Conservation (phyloP, 2,329 filamentous ascomycete species). For the Cladosporium austrohemisphaericum region DNA sequence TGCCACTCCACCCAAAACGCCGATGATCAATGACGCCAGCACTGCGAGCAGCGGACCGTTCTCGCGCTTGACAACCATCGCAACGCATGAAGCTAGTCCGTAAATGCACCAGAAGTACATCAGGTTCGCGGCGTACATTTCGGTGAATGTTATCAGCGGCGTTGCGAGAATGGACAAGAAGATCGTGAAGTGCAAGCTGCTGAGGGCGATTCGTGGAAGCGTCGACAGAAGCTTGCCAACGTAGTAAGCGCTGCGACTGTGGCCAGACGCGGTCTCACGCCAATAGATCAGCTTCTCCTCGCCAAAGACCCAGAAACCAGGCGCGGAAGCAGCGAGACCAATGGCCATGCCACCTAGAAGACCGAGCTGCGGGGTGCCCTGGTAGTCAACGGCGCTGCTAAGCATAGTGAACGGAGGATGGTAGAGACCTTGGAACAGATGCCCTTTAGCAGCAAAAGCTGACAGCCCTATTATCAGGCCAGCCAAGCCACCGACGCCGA, state of each 20-base stretch:
- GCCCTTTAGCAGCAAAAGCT: slow-evolving; percentile 47
- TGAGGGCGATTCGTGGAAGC: slow-evolving; percentile 49
- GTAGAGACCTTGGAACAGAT: slow-evolving; percentile 54
- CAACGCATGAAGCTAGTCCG: slow-evolving; percentile 51
- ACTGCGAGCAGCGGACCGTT: slow-evolving; percentile 56
- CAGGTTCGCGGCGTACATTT: slow-evolving; percentile 50
- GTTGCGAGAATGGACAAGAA: slow-evolving; percentile 48
- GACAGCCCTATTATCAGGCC: slow-evolving; percentile 55
- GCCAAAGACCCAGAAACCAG: slow-evolving; percentile 56
- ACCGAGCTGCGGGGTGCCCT: slow-evolving; percentile 50
- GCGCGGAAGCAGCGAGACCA: slow-evolving; percentile 52
- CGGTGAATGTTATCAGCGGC: slow-evolving; percentile 49
- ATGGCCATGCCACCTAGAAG: slow-evolving; percentile 54
- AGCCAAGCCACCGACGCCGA: slow-evolving; percentile 50
- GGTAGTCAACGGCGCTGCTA: slow-evolving; percentile 50
- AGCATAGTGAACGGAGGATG: slow-evolving; percentile 49
- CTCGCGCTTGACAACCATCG: slow-evolving; percentile 54
- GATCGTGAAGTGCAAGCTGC: slow-evolving; percentile 54
- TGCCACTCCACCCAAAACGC: slow-evolving; percentile 53
- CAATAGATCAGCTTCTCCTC: slow-evolving; percentile 54
- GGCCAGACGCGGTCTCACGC: slow-evolving; percentile 55
- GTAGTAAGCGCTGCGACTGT: slow-evolving; percentile 56
- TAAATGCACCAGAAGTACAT: slow-evolving; percentile 59
- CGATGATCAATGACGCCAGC: slow-evolving; percentile 52
- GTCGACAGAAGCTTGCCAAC: slow-evolving; percentile 53